Conservation (phyloP, 2,329 filamentous ascomycete species). For the Mycocentrospora acerina region DNA sequence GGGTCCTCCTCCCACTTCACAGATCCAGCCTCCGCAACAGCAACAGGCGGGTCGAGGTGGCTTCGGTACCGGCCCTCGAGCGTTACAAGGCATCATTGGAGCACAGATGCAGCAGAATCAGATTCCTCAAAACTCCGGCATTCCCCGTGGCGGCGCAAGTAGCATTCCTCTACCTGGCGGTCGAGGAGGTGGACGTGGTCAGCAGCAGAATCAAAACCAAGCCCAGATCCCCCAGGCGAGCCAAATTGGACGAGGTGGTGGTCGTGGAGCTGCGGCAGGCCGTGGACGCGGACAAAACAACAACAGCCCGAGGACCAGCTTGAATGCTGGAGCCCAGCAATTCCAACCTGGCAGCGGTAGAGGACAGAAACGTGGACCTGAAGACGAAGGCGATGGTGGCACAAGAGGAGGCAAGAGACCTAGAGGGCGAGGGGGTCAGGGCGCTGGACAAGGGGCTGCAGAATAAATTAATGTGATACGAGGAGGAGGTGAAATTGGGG, state of each 20-base stretch:
- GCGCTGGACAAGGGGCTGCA: slow-evolving; percentile 14
- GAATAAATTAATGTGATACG: too few species aligned
- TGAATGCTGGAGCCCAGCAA: slow-evolving; percentile 39
- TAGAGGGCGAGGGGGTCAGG: slow-evolving; percentile 28
- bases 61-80: slow-evolving; percentile 32
- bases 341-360: slow-evolving; percentile 36
- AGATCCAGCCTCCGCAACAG: slow-evolving; percentile 19
- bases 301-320: slow-evolving; percentile 20
- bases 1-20: slow-evolving; percentile 2
- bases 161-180: slow-evolving; percentile 36
- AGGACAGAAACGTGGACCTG: slow-evolving; percentile 37
- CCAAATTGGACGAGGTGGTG: slow-evolving; percentile 32
- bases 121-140: slow-evolving; percentile 12
- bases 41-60: slow-evolving; percentile 22
- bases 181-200: slow-evolving; percentile 22
- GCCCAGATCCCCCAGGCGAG: slow-evolving; percentile 12
- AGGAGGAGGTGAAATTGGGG: too few species aligned
- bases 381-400: slow-evolving; percentile 32
- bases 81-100: slow-evolving; percentile 27
- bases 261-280: slow-evolving; percentile 21
- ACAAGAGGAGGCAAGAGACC: slow-evolving; percentile 33
- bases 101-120: slow-evolving; percentile 12
- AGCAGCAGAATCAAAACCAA: slow-evolving; percentile 18
- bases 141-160: slow-evolving; percentile 35
- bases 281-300: slow-evolving; percentile 23